Base-by-base conservation (phyloP, 495 filamentous ascomycete species). In the Trichoderma orchidacearum region DNA sequence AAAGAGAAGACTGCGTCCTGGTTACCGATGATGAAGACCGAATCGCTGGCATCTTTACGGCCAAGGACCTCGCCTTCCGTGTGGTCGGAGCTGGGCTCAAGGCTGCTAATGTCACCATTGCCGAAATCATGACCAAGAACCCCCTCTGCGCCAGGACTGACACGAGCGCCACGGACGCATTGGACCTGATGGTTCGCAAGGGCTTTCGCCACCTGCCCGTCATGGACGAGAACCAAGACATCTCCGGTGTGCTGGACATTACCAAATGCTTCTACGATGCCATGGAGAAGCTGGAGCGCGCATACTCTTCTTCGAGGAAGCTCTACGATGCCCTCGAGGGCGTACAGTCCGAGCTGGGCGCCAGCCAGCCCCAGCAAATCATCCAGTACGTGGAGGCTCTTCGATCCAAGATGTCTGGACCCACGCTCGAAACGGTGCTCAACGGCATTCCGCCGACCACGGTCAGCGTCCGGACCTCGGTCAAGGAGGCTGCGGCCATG, bases 231-330 rank as follows among this genome's bases (percentile, higher is more conserved):
- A 96, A 97, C 71, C 92, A 97, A 67, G 90, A 98, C 66, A 98
- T 98, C 57, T 96, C 92, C 17, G 93, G 93, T 72, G 90, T 98
- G 59, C 78, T 98, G 48, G 93, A 98, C 75, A 98, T 98, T 65
- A 98, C 93, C 28, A 98, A 97, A 72, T 98, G 93, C 73, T 98
- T 98, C 72, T 98, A 98, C 69, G 93, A 98, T 74, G 93, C 93
- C 38, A 98, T 98, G 93, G 93, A 98, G 75, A 98, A 98, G 72
- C 70, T 98, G 58, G 93, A 98, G 70, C 84, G 93, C 51, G 94
- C 93, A 18, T 98, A 98, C 70, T 87, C 87, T 65, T 97, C 94
- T 35, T 97, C 94, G 15, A 79, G 92, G 48, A 93, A 96, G 67
- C 79, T 98, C 12, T 97, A 98, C 67, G 93, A 96, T 75, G 93